Evolutionary conservation across 2,329 filamentous ascomycete genomes (phyloP), one percentile per base, ranked within the genome.

Genomic region (Sporothrix phasma): DNA sequence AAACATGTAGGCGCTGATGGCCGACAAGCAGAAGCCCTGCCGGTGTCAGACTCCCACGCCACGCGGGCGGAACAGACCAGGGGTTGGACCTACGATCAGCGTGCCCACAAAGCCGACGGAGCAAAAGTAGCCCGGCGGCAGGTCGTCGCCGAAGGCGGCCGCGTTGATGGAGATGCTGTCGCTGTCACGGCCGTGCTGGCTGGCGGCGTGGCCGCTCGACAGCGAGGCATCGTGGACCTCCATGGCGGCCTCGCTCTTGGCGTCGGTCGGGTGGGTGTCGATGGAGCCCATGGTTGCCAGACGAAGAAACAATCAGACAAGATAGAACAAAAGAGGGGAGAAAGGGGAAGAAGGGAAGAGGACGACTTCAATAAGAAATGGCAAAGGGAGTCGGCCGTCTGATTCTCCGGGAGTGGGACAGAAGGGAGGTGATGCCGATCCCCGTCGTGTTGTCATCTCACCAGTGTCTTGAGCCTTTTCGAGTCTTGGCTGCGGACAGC

Each of bases 1-100:
- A 64, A 76, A 76, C 62, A 76, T 70, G 62, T 75, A 75, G 17
- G 74, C 74, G 39, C 72, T 74, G 53, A 75, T 73, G 61, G 74
- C 72, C 6, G 74, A 74, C 7, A 76, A 68, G 65, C 73, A 75
- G 67, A 76, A 76, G 8, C 73, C 74, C 74, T 75, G 24, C 1
- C 2, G 1, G 5, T 53, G 49, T 53, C 34, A 56, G 7, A 37
- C 34, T n/a, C n/a, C n/a, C n/a, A n/a, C n/a, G n/a, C n/a, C n/a
- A n/a, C n/a, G n/a, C n/a, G n/a, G n/a, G n/a, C n/a, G n/a, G n/a
- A n/a, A n/a, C n/a, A n/a, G n/a, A n/a, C n/a, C n/a, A n/a, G n/a
- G n/a, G n/a, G n/a, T n/a, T n/a, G n/a, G n/a, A 70, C 72, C 65
- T 64, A 75, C 74, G 53, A 70, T 53, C 22, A 74, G 64, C 0